Conservation (phyloP, 352 stramenopile genomes). For the Globisporangium barbulae region DNA sequence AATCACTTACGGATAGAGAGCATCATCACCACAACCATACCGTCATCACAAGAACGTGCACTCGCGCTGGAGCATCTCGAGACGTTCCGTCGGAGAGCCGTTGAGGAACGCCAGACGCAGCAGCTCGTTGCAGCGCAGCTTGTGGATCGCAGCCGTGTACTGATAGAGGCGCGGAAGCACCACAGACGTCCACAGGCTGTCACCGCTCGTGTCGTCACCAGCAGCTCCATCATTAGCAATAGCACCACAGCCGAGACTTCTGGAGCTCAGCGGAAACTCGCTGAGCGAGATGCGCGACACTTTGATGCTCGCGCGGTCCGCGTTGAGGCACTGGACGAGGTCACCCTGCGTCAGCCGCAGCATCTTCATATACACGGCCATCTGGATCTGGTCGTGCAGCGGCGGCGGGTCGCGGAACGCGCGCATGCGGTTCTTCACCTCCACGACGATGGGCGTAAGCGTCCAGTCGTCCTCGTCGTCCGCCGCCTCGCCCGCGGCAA, state of each 20-base stretch:
- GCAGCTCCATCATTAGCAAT: neutral
- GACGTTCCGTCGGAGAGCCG: constrained; percentile 36
- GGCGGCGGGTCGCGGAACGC: constrained; percentile 54
- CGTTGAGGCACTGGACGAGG: constrained; percentile 67
- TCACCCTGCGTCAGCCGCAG: constrained; percentile 51
- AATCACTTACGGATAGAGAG: neutral
- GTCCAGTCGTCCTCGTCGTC: constrained; percentile 52
- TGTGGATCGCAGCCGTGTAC: constrained; percentile 40
- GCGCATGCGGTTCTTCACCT: constrained; percentile 76
- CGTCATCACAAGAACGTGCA: constrained; percentile 56
- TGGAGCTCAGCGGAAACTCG: constrained; percentile 32
- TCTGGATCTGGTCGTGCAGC: constrained; percentile 74
- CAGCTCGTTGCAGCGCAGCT: constrained; percentile 46
- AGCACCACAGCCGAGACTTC: neutral
- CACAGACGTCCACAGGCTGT: constrained; percentile 53
- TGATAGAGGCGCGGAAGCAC: constrained; percentile 65
- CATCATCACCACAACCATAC: neutral
- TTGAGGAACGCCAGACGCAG: constrained; percentile 65
- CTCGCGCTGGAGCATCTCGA: constrained; percentile 40
- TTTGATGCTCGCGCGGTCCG: constrained; percentile 39
- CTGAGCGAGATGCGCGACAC: constrained; percentile 50
- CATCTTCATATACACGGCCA: constrained; percentile 86
- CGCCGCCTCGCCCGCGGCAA: constrained; percentile 15
- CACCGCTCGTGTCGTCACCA: neutral
- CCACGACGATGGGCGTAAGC: constrained; percentile 57